Evolutionary conservation across 768 basidiomycete species (phyloP), one percentile per base, ranked within the genome.

Genomic region (Boletus sp.): DNA sequence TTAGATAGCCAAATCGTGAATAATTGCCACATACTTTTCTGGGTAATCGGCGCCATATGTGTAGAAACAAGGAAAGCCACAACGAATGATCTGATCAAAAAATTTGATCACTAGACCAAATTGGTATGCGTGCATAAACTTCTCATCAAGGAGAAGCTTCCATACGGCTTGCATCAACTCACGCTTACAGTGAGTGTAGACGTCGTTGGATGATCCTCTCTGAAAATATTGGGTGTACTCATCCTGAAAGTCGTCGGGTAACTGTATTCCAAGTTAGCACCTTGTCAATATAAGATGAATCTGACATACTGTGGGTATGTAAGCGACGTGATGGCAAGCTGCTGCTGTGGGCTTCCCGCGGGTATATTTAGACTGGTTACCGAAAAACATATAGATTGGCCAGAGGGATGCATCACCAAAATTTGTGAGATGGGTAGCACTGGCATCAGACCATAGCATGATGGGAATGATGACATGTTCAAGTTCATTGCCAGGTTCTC

Each of bases 151-250:
- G 1, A 70, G 29, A 14, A 63, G 50, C 1, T 7, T 15, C 58
- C 57, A 65, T 12, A 64, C 41, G 3, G 35, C 65, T 24, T 69
- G 68, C 33, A 69, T 55, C 1, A 68, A 20, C 18, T 69, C 68
- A 0, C 56, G 56, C 29, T 61, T 62, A 15, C 58, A 61, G 28
- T 67, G 61, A 5, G 66, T 60, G 14, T 57, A 54, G 2, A 60
- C 28, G 0, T 55, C 37, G 3, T 36, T 17, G 1, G 61, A 50
- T 2, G 41, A 36, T 1, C 20, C 30, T 4, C 32, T 11, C 0
- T 15, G 5, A 24, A 55, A 54, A 5, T 45, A 17, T 1, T 24
- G 24, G 15, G 17, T 9, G 30, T 60, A 61, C 0, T 30, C 15
- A 7, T 61, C 53, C 15, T 61, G 57, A 33, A 58, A 55, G 15